phyloP scores from a whole-genome alignment of 495 filamentous ascomycete species.

The Penicillium egyptiacum region DNA sequence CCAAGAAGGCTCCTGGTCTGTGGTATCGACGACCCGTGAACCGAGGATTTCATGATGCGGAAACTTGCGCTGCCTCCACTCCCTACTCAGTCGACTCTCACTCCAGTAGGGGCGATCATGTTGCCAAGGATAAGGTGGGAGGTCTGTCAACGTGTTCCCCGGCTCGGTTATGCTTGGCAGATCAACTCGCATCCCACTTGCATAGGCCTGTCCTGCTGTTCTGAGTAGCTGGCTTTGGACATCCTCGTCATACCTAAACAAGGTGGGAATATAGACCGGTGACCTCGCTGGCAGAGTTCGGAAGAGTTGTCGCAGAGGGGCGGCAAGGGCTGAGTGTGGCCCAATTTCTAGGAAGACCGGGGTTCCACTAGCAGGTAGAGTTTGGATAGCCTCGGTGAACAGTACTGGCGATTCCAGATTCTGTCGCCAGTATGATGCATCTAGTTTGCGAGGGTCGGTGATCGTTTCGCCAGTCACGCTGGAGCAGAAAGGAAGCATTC shows the following conservation, averaged over 20 bases:
- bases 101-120: slow-evolving; percentile 43
- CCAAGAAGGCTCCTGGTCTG: slow-evolving; percentile 49
- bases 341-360: slow-evolving; percentile 57
- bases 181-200: slow-evolving; percentile 22
- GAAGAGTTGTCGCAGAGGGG: slow-evolving; percentile 53
- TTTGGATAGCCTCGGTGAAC: slow-evolving; percentile 33
- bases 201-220: slow-evolving; percentile 31
- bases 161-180: slow-evolving; percentile 29
- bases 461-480: slow-evolving; percentile 33
- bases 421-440: slow-evolving; percentile 42
- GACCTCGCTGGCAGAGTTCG: slow-evolving; percentile 5
- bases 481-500: slow-evolving; percentile 14
- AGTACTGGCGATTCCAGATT: slow-evolving; percentile 30
- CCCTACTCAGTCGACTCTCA: slow-evolving; percentile 45
- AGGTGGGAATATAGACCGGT: slow-evolving; percentile 33
- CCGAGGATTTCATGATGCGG: slow-evolving; percentile 51
- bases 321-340: slow-evolving; percentile 59
- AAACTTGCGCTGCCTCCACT: slow-evolving; percentile 48
- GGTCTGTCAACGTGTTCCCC: slow-evolving; percentile 34
- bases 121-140: slow-evolving; percentile 55
- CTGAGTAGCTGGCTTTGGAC: slow-evolving; percentile 19
- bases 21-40: slow-evolving; percentile 36
- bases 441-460: slow-evolving; percentile 14
- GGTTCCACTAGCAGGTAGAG: background rate
- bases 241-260: slow-evolving; percentile 26